Percentiles rank a stretch among this genome's conserved stretches.
Conservation (phyloP, 2,329 filamentous ascomycete species). For the Fusarium sp. region DNA sequence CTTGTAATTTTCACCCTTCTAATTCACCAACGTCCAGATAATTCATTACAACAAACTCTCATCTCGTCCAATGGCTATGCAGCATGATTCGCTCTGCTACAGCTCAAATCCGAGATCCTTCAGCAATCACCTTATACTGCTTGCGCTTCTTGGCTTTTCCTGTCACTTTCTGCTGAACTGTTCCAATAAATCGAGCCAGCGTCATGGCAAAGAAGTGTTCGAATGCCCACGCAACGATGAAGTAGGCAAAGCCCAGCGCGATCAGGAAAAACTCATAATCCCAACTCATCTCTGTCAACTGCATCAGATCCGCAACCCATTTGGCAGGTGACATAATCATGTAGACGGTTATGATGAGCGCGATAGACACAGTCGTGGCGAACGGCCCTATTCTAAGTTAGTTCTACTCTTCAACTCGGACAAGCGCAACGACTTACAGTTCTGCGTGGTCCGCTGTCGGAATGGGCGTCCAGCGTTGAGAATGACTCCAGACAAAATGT, state of each 20-base stretch:
- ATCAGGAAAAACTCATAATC: constrained; percentile 81
- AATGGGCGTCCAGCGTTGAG: constrained; percentile 94
- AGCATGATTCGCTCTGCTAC: not conserved
- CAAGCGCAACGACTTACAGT: constrained; percentile 67
- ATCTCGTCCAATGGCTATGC: not conserved
- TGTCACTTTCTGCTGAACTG: constrained; percentile 68
- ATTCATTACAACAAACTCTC: not conserved
- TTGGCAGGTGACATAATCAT: constrained; percentile 82
- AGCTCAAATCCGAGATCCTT: constrained; percentile 58
- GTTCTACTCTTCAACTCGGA: not conserved
- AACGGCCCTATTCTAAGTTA: constrained; percentile 75
- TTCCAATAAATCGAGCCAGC: constrained; percentile 76
- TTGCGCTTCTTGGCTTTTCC: constrained; percentile 81
- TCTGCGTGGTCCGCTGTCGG: constrained; percentile 81
- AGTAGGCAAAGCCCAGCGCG: constrained; percentile 75
- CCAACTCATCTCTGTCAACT: constrained; percentile 81
- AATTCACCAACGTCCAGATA: constrained; percentile 1
- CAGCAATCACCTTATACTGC: constrained; percentile 84
- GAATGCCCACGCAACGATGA: constrained; percentile 75
- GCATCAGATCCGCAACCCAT: constrained; percentile 81
- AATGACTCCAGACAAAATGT: constrained; percentile 89
- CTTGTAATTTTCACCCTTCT: not conserved
- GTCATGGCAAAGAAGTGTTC: constrained; percentile 79
- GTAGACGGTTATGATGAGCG: constrained; percentile 77
- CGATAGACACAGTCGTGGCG: constrained; percentile 77